A percentile compares a stretch with the other conserved stretches of the same genome.
These are phyloP conservation scores for Ceratobasidium sp. DNA, from an alignment of 1,284 basidiomycete species.

Conservation along the genomic window DNA sequence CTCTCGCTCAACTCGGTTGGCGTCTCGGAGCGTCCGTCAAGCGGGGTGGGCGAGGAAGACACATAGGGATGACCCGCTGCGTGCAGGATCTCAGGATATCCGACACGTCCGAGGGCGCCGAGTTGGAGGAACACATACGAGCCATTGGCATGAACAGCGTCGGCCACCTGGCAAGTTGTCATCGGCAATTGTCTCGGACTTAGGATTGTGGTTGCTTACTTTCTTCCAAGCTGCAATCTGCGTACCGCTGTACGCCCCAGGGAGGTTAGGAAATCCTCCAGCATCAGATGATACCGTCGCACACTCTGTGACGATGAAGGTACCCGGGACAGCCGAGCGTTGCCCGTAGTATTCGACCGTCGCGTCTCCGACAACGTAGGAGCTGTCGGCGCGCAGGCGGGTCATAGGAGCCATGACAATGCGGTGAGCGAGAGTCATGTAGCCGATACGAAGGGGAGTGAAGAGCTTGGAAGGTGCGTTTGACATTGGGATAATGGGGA, in stretches of 20 bases:
- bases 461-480: conserved; percentile 55
- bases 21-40: conserved; percentile 46
- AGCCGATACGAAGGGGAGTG: conserved; percentile 60
- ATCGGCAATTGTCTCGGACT: not conserved
- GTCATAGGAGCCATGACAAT: conserved; percentile 65
- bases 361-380: conserved; percentile 51
- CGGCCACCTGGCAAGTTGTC: conserved; percentile 17
- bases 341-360: conserved; percentile 53
- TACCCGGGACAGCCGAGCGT: conserved; percentile 50
- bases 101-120: conserved; percentile 57
- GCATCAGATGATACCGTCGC: conserved; percentile 51
- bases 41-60: conserved; percentile 51
- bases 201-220: conserved; percentile 4
- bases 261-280: conserved; percentile 47
- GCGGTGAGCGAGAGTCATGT: conserved; percentile 58
- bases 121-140: conserved; percentile 56
- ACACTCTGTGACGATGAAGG: conserved; percentile 53
- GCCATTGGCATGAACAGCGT: conserved; percentile 54
- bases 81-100: conserved; percentile 48
- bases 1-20: conserved; percentile 50
- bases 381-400: conserved; percentile 54
- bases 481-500: not conserved
- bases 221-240: conserved; percentile 53
- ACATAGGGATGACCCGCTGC: conserved; percentile 50
- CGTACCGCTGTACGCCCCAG: conserved; percentile 50